These are phyloP conservation scores for Pterulicium gracile DNA, from an alignment of 1,284 basidiomycete species.

Conservation along the genomic window DNA sequence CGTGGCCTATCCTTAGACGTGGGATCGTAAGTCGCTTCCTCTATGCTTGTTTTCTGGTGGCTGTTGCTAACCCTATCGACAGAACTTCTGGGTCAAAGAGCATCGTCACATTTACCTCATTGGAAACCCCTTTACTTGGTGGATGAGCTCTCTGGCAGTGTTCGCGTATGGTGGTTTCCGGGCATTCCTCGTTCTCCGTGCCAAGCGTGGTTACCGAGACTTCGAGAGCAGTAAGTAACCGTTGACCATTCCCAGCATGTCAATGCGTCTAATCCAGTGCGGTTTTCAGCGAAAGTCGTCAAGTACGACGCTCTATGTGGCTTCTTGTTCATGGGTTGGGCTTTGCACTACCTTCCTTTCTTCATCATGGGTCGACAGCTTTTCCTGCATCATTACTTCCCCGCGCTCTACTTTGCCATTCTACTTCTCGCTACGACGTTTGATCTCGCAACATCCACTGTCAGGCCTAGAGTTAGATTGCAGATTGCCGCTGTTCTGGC, in stretches of 20 bases:
- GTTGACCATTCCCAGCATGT: constrained; percentile 2
- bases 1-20: constrained; percentile 83
- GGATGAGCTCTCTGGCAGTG: constrained; percentile 67
- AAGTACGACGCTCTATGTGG: constrained; percentile 89
- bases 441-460: constrained; percentile 73
- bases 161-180: constrained; percentile 58
- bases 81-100: constrained; percentile 99
- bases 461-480: constrained; percentile 69
- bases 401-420: constrained; percentile 90
- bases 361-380: constrained; percentile 94
- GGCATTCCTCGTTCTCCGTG: constrained; percentile 75
- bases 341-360: constrained; percentile 93
- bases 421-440: constrained; percentile 74
- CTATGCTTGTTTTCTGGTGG: background rate
- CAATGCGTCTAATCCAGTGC: constrained; percentile 6
- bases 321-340: constrained; percentile 91
- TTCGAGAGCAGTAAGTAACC: constrained; percentile 82
- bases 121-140: constrained; percentile 94
- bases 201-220: constrained; percentile 86
- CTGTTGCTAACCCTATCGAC: constrained; percentile 4
- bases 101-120: constrained; percentile 92
- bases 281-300: constrained; percentile 61
- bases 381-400: constrained; percentile 96
- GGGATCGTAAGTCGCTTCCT: constrained; percentile 59
- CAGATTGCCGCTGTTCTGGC: constrained; percentile 71